These are phyloP conservation scores for Cephaloascus albidus DNA, from an alignment of 805 yeast genomes.

Conservation along the genomic window DNA sequence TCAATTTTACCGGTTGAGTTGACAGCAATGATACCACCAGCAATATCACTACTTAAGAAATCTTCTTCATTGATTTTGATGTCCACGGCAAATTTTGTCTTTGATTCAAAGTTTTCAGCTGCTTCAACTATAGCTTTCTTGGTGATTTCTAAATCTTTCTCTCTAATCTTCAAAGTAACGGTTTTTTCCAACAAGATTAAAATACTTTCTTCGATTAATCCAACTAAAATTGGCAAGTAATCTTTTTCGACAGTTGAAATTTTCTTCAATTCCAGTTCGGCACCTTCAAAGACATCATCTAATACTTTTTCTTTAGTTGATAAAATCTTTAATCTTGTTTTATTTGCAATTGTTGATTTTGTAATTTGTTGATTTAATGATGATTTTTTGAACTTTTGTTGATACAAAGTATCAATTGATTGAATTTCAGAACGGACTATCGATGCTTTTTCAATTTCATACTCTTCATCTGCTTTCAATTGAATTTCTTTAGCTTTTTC, in stretches of 20 bases:
- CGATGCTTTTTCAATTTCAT: slow-evolving; percentile 93
- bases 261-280: slow-evolving; percentile 52
- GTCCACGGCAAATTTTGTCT: slow-evolving; percentile 47
- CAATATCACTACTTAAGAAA: slow-evolving; percentile 50
- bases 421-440: slow-evolving; percentile 90
- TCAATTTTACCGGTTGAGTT: slow-evolving; percentile 76
- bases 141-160: slow-evolving; percentile 53
- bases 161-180: slow-evolving; percentile 57
- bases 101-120: slow-evolving; percentile 50
- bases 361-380: slow-evolving; percentile 90
- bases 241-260: slow-evolving; percentile 43
- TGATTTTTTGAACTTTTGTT: slow-evolving; percentile 82
- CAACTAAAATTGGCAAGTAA: slow-evolving; percentile 63
- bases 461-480: slow-evolving; percentile 96
- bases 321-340: slow-evolving; percentile 85
- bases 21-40: slow-evolving; percentile 80
- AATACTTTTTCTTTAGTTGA: slow-evolving; percentile 78
- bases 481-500: slow-evolving; percentile 96
- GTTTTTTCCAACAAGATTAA: slow-evolving; percentile 64
- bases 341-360: slow-evolving; percentile 91
- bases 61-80: slow-evolving; percentile 46
- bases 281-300: slow-evolving; percentile 61
- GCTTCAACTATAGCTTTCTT: slow-evolving; percentile 56
- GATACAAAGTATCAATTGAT: slow-evolving; percentile 73
- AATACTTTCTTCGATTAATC: slow-evolving; percentile 71